Conservation (phyloP, 371 early-diverging fungal genomes). For the Dinochytrium kinnereticum region DNA sequence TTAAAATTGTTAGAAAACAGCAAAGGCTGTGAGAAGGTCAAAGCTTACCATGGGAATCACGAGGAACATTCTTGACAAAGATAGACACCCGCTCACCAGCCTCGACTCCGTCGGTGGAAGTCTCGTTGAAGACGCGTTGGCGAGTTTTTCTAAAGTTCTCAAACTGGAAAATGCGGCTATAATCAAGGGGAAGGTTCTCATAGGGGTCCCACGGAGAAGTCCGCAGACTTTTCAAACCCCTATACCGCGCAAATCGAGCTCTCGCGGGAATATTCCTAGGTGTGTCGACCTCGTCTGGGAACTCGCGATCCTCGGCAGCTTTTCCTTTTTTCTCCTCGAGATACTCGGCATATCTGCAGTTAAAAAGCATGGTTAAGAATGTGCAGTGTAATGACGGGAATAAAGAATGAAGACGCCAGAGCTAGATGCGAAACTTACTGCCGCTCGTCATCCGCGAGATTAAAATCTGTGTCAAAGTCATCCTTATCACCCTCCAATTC, state of each 20-base stretch:
- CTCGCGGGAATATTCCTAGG: conserved; percentile 85
- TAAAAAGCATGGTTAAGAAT: not conserved
- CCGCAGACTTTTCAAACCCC: conserved; percentile 91
- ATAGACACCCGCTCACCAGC: conserved; percentile 71
- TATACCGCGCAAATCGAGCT: conserved; percentile 86
- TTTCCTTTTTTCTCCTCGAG: conserved; percentile 64
- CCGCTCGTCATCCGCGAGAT: conserved; percentile 57
- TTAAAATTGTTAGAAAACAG: not conserved
- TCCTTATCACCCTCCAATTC: conserved; percentile 52
- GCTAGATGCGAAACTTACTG: conserved; percentile 28
- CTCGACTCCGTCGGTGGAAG: conserved; percentile 39
- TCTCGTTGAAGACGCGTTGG: conserved; percentile 64
- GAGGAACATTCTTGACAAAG: conserved; percentile 73
- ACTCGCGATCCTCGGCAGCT: conserved; percentile 76
- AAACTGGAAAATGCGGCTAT: conserved; percentile 93
- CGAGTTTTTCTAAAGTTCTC: conserved; percentile 82
- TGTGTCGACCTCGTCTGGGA: conserved; percentile 97
- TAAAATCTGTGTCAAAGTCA: conserved; percentile 55
- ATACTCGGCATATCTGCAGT: conserved; percentile 66
- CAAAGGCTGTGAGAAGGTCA: not conserved
- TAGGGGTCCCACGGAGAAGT: conserved; percentile 97
- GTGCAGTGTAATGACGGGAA: no score
- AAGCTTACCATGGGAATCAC: conserved; percentile 59
- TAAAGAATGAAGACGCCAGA: not conserved
- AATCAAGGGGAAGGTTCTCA: conserved; percentile 95